Evolutionary conservation across 2,329 filamentous ascomycete genomes (phyloP), one percentile per base, ranked within the genome.

Genomic region (Neopestalotiopsis sp.): DNA sequence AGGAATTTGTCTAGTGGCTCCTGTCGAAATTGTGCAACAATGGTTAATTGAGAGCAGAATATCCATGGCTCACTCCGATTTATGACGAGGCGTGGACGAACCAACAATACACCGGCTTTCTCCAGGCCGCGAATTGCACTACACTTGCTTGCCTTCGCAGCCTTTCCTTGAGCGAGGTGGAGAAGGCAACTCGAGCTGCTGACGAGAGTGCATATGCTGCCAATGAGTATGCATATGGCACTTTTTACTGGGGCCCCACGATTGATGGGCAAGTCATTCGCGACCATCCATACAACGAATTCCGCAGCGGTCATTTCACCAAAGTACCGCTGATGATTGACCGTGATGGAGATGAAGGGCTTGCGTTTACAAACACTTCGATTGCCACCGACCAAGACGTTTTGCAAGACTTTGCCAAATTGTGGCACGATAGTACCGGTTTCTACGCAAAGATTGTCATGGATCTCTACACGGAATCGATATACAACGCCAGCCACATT

Each of bases 291-390:
- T 20, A 45, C n/a, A 10, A 32, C 6, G 61, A 17, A 14, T 64
- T 28, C 28, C 14, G 61, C 38, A 9, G 45, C 4, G 61, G 61
- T 2, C 61, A 49, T 10, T 64, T 64, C 34, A 17, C 14, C 4
- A 9, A 64, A 14, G 61, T 82, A 78, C 71, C 77, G 76, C 69
- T 82, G 81, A 45, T 82, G 77, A 3, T 80, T 75, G 62, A 78
- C 73, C 2, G 80, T 78, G 28, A 78, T 79, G 30, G 79, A 79
- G 30, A 76, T 77, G 6, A 80, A 78, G 70, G 81, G 77, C 65
- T 82, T 80, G 10, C 75, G 75, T 20, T 75, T 57, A 30, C 67
- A 71, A 49, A 64, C 42, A n/a, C 14, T 34, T 64, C 61, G 9
- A 59, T 59, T 14, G 17, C 30, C 24, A 59, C 57, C 3, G 17